Evolutionary conservation across 2,329 filamentous ascomycete genomes (phyloP), one percentile per base, ranked within the genome.

Genomic region (Beauveria scarabaeidicola): DNA sequence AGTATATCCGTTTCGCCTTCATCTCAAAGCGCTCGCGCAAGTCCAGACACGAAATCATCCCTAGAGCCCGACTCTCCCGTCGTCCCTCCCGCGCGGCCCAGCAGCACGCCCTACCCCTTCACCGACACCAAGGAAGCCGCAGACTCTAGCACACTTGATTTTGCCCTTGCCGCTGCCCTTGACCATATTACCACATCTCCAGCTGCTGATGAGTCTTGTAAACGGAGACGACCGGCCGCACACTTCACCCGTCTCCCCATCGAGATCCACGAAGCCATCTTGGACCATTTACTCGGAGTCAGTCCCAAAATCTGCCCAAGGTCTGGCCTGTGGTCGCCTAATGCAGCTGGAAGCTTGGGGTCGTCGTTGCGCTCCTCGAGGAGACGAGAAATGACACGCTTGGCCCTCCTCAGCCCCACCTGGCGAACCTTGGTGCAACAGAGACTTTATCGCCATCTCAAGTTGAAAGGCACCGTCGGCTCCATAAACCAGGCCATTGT

Each of bases 391-490:
- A 75, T 90, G 40, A 88, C 87, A 0, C 79, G 86, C 63, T 70
- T 90, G 61, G 82, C 87, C 3, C 73, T 88, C 55, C 83, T 86
- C 51, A 83, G 77, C 65, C 76, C 72, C 4, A 72, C 80, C n/a
- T 91, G 87, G 87, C 81, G 85, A 52, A 74, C 77, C 40, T 68
- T 90, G 59, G 83, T 91, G 21, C 88, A 91, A 69, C 81, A 87
- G 67, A 80, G 88, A 41, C 79, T 91, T 2, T 91, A 89, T 72
- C 80, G 88, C 46, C 87, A 90, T 69, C 83, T 91, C 73, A 90
- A 90, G 72, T 76, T 91, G 65, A 88, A 89, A 73, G 88, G 86
- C 0, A 89, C 86, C 0, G 75, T 81, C 41, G 78, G 81, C n/a
- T 86, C 81, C 17, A 73, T 89, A 44, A 74, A 81, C 46, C 78